Percentiles rank a stretch among this genome's conserved stretches.
phyloP scores from a whole-genome alignment of 2,329 filamentous ascomycete genomes.

The Cryphonectria japonica region DNA sequence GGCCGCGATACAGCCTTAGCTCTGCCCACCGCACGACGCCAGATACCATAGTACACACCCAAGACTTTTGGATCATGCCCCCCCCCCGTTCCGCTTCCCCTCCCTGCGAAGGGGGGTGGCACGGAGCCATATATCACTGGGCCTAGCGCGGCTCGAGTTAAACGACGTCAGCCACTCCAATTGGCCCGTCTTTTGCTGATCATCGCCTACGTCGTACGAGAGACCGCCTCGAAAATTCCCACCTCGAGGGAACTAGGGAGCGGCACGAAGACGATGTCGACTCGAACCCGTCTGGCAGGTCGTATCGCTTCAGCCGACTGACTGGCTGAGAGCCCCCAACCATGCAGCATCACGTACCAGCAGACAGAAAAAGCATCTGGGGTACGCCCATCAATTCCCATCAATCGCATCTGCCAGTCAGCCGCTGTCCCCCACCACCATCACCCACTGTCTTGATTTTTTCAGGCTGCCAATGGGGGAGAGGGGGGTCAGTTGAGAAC shows the following conservation, averaged over 20 bases:
- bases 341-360: not conserved
- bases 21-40: not conserved
- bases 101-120: constrained; percentile 13
- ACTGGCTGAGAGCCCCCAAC: not conserved
- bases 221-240: not conserved
- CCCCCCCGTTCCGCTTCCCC: not conserved
- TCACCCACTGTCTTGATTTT: not conserved
- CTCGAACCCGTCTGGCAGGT: not conserved
- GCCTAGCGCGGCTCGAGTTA: constrained; percentile 28
- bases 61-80: not conserved
- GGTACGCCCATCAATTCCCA: not conserved
- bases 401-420: constrained; percentile 3
- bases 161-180: constrained; percentile 17
- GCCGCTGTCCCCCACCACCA: not conserved
- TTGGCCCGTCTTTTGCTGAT: constrained; percentile 26
- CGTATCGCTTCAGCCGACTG: constrained; percentile 1
- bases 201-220: constrained; percentile 14
- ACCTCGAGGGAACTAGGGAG: not conserved
- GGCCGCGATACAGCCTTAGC: not conserved
- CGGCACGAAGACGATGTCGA: constrained; percentile 6
- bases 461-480: not conserved
- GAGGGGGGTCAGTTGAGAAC: not conserved
- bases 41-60: not conserved
- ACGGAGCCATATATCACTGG: constrained; percentile 24
- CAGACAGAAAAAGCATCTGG: not conserved